Percentiles rank a stretch among this genome's conserved stretches.
These are phyloP conservation scores for Ustanciosporium gigantosporum DNA, from an alignment of 1,284 basidiomycete genomes.

Conservation along the genomic window DNA sequence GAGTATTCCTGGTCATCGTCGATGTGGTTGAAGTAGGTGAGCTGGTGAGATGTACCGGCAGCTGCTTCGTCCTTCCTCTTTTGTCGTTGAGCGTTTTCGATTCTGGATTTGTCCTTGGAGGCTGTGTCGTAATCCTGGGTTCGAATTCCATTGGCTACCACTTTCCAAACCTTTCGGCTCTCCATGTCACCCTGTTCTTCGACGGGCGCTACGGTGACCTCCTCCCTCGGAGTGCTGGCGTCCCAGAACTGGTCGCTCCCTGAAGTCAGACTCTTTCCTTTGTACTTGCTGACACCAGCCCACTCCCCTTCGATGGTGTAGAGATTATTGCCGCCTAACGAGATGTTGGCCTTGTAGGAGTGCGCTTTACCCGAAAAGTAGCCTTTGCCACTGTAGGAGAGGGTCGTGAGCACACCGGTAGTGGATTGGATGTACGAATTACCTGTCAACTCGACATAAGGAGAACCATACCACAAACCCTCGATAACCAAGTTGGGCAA, in stretches of 20 bases:
- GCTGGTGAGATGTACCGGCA: slow-evolving; percentile 72
- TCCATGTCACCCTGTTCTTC: slow-evolving; percentile 78
- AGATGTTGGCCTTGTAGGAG: slow-evolving; percentile 81
- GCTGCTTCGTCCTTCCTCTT: slow-evolving; percentile 80
- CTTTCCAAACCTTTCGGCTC: slow-evolving; percentile 81
- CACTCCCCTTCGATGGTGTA: slow-evolving; percentile 84
- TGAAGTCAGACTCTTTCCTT: slow-evolving; percentile 40
- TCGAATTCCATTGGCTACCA: slow-evolving; percentile 86
- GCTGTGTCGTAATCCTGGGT: slow-evolving; percentile 91
- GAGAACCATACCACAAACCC: slow-evolving; percentile 64
- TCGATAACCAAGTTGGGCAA: slow-evolving; percentile 67
- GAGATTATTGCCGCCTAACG: slow-evolving; percentile 64
- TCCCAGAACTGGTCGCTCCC: slow-evolving; percentile 65
- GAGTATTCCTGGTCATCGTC: slow-evolving; percentile 61
- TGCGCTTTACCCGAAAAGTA: slow-evolving; percentile 94
- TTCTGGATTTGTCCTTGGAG: slow-evolving; percentile 82
- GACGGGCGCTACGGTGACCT: slow-evolving; percentile 71
- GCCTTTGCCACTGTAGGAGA: slow-evolving; percentile 84
- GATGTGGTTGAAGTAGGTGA: slow-evolving; percentile 58
- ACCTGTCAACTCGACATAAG: slow-evolving; percentile 87
- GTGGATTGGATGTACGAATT: slow-evolving; percentile 81
- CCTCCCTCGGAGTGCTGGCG: slow-evolving; percentile 67
- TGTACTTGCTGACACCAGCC: slow-evolving; percentile 71
- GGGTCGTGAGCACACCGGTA: slow-evolving; percentile 71
- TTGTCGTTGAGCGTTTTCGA: slow-evolving; percentile 95